phyloP scores from a whole-genome alignment of 2,329 filamentous ascomycete genomes.

The Pestalotiopsis sp. region DNA sequence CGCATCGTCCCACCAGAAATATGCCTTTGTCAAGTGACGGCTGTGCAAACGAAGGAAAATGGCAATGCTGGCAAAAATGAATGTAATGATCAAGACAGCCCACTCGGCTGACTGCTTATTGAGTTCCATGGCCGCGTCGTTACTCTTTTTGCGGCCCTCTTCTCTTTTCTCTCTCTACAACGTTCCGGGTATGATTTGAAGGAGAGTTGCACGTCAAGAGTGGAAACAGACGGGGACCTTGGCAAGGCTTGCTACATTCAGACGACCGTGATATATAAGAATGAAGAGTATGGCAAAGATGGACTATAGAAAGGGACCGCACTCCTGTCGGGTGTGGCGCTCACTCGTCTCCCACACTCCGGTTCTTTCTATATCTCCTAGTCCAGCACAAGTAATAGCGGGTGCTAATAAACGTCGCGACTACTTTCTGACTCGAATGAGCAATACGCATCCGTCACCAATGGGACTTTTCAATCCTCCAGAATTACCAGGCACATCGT shows the following conservation, averaged over 20 bases:
- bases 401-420: not conserved
- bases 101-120: constrained; percentile 11
- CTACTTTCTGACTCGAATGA: constrained; percentile 1
- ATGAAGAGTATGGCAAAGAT: not conserved
- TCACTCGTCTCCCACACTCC: not conserved
- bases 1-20: constrained; percentile 16
- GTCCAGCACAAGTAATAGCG: not conserved
- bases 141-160: not conserved
- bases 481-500: not conserved
- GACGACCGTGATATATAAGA: not conserved
- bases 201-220: not conserved
- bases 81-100: constrained; percentile 11
- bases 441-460: not conserved
- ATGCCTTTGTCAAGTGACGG: constrained; percentile 9
- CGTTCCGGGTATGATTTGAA: not conserved
- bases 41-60: constrained; percentile 11
- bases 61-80: constrained; percentile 6
- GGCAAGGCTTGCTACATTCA: not conserved
- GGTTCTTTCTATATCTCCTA: not conserved
- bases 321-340: not conserved
- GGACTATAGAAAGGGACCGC: not conserved
- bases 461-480: not conserved
- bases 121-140: not conserved
- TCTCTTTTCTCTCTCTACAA: not conserved
- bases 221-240: not conserved